Evolutionary conservation across 176 grass and related monocot species (phyloP).

Genomic region (Sorghum bicolor): DNA sequence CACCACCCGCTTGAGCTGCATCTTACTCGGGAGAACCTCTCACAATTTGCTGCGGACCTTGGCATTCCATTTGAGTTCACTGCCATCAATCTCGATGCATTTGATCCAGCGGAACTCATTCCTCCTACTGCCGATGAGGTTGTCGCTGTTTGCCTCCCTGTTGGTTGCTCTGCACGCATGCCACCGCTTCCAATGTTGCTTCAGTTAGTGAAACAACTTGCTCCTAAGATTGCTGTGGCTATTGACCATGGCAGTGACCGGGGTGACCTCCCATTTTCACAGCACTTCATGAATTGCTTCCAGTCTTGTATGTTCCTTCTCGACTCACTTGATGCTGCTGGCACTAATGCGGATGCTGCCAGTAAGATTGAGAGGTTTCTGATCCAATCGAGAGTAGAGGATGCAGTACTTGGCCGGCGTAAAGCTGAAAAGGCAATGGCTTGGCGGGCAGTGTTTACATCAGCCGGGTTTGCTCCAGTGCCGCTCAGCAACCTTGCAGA

Average conservation of each 20-base stretch:
- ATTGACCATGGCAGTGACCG: slow-evolving; percentile 56
- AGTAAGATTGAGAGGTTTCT: slow-evolving; percentile 59
- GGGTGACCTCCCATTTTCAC: slow-evolving; percentile 49
- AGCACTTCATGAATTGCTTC: slow-evolving; percentile 60
- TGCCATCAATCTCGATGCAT: slow-evolving; percentile 48
- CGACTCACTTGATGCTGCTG: slow-evolving; percentile 59
- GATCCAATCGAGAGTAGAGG: slow-evolving; percentile 52
- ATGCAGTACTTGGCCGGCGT: slow-evolving; percentile 41
- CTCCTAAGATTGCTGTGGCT: slow-evolving; percentile 52
- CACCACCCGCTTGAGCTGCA: slow-evolving; percentile 55
- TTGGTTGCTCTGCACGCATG: slow-evolving; percentile 30
- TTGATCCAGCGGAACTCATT: slow-evolving; percentile 41
- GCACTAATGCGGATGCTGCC: slow-evolving; percentile 32
- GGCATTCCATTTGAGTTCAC: slow-evolving; percentile 56
- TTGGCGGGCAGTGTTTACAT: slow-evolving; percentile 46
- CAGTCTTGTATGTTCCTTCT: slow-evolving; percentile 59
- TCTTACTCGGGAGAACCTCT: slow-evolving; percentile 52
- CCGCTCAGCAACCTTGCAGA: slow-evolving; percentile 62
- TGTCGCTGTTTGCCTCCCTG: slow-evolving; percentile 56
- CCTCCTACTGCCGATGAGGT: slow-evolving; percentile 27
- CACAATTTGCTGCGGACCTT: slow-evolving; percentile 49
- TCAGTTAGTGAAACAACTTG: slow-evolving; percentile 55
- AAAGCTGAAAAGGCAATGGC: slow-evolving; percentile 37
- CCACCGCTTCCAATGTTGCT: slow-evolving; percentile 39
- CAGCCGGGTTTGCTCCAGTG: slow-evolving; percentile 40